Conservation (phyloP, 768 basidiomycete species). For the Glaciozyma antarctica region DNA sequence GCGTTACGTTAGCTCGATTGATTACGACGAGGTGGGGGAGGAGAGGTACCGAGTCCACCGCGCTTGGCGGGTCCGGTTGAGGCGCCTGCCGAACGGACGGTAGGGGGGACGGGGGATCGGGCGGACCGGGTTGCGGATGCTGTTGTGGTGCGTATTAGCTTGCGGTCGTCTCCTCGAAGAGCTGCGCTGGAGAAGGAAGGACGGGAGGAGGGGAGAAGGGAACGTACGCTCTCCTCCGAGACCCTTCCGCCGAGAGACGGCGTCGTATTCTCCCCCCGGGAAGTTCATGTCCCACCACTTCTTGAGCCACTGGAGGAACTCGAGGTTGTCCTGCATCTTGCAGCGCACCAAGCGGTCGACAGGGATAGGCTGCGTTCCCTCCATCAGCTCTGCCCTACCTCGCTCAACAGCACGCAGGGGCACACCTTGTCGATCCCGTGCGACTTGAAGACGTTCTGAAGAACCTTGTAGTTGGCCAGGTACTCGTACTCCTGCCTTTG, state of each 20-base stretch:
- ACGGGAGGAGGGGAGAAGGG: neutral
- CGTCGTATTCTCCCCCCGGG: slow-evolving; percentile 76
- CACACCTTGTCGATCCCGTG: slow-evolving; percentile 90
- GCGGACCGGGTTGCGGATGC: no score
- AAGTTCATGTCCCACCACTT: slow-evolving; percentile 91
- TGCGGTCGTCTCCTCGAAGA: neutral
- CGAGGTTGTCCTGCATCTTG: slow-evolving; percentile 99
- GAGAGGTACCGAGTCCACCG: neutral
- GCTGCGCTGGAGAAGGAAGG: neutral
- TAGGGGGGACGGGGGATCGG: no score
- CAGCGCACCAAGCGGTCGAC: slow-evolving; percentile 93
- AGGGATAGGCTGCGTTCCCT: slow-evolving; percentile 69
- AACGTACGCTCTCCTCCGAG: neutral
- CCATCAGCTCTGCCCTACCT: neutral
- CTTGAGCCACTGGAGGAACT: slow-evolving; percentile 95
- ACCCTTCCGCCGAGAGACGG: slow-evolving; percentile 42
- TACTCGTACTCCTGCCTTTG: slow-evolving; percentile 64
- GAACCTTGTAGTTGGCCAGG: slow-evolving; percentile 85
- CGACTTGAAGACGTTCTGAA: slow-evolving; percentile 82
- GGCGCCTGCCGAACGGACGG: no score
- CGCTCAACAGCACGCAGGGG: neutral
- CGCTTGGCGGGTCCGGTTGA: neutral
- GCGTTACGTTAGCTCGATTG: neutral
- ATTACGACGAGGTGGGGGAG: neutral
- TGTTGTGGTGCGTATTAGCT: neutral